Percentiles rank a stretch among this genome's conserved stretches.
Evolutionary conservation across 2,329 filamentous ascomycete species (phyloP).

Genomic region (Cladophialophora carrionii): DNA sequence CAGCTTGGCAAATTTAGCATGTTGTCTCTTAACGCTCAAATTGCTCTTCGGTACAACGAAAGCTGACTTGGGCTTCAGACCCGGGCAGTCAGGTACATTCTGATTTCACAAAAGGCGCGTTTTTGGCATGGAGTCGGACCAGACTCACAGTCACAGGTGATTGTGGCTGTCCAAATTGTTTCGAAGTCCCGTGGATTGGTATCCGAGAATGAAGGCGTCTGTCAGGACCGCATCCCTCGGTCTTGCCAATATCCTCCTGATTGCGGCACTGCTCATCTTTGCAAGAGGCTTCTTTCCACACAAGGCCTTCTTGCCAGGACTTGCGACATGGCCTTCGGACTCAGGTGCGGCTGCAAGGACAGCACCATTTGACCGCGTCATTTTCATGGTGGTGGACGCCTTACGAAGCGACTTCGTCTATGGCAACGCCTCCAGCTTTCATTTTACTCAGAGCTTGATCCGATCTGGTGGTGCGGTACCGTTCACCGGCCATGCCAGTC

Average conservation of each 20-base stretch:
- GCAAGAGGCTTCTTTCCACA: slow-evolving; percentile 95
- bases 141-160: neutral
- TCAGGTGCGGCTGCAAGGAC: slow-evolving; percentile 42
- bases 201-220: slow-evolving; percentile 13
- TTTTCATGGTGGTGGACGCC: slow-evolving; percentile 98
- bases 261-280: slow-evolving; percentile 63
- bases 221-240: slow-evolving; percentile 11
- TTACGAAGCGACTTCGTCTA: slow-evolving; percentile 84
- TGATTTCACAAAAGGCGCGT: neutral
- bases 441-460: slow-evolving; percentile 87
- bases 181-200: neutral
- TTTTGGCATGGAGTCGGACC: neutral
- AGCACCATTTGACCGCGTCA: slow-evolving; percentile 76
- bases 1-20: neutral
- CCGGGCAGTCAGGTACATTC: neutral
- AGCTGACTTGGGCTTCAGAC: neutral
- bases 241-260: slow-evolving; percentile 36
- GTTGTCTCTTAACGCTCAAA: neutral
- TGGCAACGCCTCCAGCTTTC: slow-evolving; percentile 75
- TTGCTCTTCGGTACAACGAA: neutral
- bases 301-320: slow-evolving; percentile 86
- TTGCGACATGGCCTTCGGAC: slow-evolving; percentile 62
- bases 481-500: slow-evolving; percentile 93
- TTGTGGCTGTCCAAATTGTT: neutral
- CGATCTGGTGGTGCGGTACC: slow-evolving; percentile 80